phyloP scores from a whole-genome alignment of 306 rosid species.

The Pterocarpus macrocarpus region DNA sequence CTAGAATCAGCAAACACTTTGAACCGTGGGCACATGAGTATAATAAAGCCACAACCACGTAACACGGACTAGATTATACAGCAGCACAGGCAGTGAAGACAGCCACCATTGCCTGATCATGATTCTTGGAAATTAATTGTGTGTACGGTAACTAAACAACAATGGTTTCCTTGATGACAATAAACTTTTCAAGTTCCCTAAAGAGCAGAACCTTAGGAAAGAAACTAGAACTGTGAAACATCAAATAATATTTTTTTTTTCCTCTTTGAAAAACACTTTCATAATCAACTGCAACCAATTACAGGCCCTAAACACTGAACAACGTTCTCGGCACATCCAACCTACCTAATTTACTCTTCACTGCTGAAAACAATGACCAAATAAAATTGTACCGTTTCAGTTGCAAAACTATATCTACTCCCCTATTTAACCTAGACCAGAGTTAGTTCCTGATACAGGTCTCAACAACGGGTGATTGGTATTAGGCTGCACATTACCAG shows the following conservation, averaged over 20 bases:
- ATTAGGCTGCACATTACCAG: constrained; percentile 71
- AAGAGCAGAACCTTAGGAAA: constrained; percentile 23
- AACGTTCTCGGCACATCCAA: constrained; percentile 50
- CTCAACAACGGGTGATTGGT: constrained; percentile 83
- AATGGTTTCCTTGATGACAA: constrained; percentile 17
- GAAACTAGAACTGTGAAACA: constrained; percentile 43
- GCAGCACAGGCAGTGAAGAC: constrained; percentile 35
- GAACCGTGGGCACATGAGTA: too few relatives aligned
- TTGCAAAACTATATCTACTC: constrained; percentile 52
- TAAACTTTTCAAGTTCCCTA: constrained; percentile 20
- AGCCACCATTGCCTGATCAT: constrained; percentile 20
- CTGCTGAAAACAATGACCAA: constrained; percentile 60
- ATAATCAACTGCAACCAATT: constrained; percentile 65
- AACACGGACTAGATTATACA: constrained; percentile 32
- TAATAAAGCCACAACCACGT: constrained; percentile 11
- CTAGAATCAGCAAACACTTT: too few relatives aligned
- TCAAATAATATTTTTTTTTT: constrained; percentile 51
- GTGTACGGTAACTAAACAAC: constrained; percentile 42
- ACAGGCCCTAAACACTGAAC: constrained; percentile 59
- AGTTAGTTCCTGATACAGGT: constrained; percentile 88
- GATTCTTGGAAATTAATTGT: constrained; percentile 26
- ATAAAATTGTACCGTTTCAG: constrained; percentile 49
- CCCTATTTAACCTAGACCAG: constrained; percentile 82
- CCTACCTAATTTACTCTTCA: constrained; percentile 56
- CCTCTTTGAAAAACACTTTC: constrained; percentile 49